Conservation (phyloP, 164 flowering plant species). For the Umbilicus rupestris region DNA sequence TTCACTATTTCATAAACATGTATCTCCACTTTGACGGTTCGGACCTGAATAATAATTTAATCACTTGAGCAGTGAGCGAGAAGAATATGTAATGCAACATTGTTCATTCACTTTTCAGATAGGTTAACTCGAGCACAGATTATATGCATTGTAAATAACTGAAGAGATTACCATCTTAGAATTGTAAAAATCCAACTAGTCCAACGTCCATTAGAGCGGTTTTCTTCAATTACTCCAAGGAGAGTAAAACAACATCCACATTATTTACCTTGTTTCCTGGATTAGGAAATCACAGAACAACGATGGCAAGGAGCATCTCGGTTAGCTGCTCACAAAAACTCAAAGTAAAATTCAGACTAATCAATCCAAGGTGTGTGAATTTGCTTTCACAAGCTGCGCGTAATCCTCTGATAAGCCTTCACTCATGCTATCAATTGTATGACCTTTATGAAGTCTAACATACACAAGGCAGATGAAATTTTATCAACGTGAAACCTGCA, state of each 20-base stretch:
- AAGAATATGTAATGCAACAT: background rate
- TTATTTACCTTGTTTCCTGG: constrained; percentile 7
- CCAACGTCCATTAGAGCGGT: background rate
- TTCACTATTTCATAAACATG: constrained; percentile 87
- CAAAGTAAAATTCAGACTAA: constrained; percentile 19
- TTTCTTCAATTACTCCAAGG: constrained; percentile 7
- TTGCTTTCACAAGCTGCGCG: constrained; percentile 96
- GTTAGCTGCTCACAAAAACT: too few species aligned
- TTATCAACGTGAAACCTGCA: constrained; percentile 98
- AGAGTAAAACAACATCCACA: constrained; percentile 1
- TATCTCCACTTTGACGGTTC: constrained; percentile 88
- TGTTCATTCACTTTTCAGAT: background rate
- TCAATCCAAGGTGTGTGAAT: too few species aligned
- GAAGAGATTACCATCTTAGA: background rate
- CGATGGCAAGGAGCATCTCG: too few species aligned
- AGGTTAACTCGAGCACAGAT: background rate
- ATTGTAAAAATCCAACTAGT: background rate
- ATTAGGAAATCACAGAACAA: background rate
- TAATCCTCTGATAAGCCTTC: constrained; percentile 92
- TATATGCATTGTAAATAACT: background rate
- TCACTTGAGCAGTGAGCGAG: constrained; percentile 4
- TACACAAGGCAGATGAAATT: constrained; percentile 98
- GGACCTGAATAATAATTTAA: constrained; percentile 41
- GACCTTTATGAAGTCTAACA: constrained; percentile 77
- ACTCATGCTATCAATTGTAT: constrained; percentile 74